These are phyloP conservation scores for Apiotrichum domesticum DNA, from an alignment of 1,284 basidiomycete genomes.

Conservation along the genomic window DNA sequence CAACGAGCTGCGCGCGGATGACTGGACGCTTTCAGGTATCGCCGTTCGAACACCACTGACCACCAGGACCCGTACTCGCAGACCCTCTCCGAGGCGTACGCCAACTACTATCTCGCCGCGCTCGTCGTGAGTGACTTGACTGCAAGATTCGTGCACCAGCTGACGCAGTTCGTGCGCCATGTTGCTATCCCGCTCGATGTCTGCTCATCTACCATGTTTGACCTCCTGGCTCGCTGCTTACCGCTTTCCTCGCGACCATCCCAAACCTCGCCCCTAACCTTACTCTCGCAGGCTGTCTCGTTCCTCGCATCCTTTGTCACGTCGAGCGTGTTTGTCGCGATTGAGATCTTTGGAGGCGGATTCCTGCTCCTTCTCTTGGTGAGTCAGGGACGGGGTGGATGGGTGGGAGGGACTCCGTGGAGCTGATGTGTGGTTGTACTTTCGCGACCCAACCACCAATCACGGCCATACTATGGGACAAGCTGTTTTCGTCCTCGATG, in stretches of 20 bases:
- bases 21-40: too few relatives aligned
- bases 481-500: too few relatives aligned
- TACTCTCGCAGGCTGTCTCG: constrained; percentile 20
- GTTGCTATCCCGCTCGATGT: background rate
- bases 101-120: constrained; percentile 31
- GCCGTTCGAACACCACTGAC: background rate
- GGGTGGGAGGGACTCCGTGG: too few relatives aligned
- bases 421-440: too few relatives aligned
- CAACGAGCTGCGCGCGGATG: too few relatives aligned
- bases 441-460: too few relatives aligned
- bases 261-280: background rate
- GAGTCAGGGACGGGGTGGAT: constrained; percentile 3
- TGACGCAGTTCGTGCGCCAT: background rate
- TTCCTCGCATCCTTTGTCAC: constrained; percentile 29
- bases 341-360: constrained; percentile 34
- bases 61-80: constrained; percentile 37
- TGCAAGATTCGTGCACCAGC: background rate
- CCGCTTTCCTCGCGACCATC: too few relatives aligned
- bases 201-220: too few relatives aligned
- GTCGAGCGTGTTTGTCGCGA: constrained; percentile 30
- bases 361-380: constrained; percentile 30
- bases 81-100: constrained; percentile 25
- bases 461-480: too few relatives aligned
- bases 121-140: constrained; percentile 28
- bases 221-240: background rate